Base-by-base conservation (phyloP, 2,329 filamentous ascomycete species). In the Ascochyta rabiei region DNA sequence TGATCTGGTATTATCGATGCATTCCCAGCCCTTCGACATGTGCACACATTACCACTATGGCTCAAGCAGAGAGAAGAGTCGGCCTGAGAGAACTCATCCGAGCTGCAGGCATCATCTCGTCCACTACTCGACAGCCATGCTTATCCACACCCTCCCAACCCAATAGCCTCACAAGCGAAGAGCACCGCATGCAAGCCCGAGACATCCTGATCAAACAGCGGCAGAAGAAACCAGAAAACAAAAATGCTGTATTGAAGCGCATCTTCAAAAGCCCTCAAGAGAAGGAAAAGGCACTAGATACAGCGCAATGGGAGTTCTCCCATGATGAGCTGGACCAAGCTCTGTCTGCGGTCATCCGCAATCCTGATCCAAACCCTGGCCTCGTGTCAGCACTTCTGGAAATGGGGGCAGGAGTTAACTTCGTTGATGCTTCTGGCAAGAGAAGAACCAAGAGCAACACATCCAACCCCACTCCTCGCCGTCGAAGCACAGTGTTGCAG, bases 311-410 rank as follows among this genome's bases (percentile, higher is more conserved):
- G 66, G 53, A 64, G 13, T 74, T 74, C 50, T 68, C 70, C 9
- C 71, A 73, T 37, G 71, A 74, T 16, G 72, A 75, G 44, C 56
- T 75, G 24, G 72, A 75, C 45, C 62, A 71, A 30, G 70, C 70
- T 3, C 53, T 75, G 35, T 72, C 67, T n/a, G 66, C 65, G 16
- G 64, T 70, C 30, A 67, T 75, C 40, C 63, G 67, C 38, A 67
- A 66, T 43, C 62, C 68, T 10, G 61, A 70, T 5, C 68, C 67
- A 7, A 69, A 53, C 16, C 62, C 68, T 18, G 70, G 70, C 8
- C 61, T 74, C 6, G 65, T 74, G 2, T 70, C 73, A 53, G 71
- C 72, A 3, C 71, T 73, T 40, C 51, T 75, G 12, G 61, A 54
- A 41, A 59, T 73, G 26, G 72, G 72, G 28, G 72, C 70, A 4